Evolutionary conservation across 352 stramenopile species (phyloP).

Genomic region (Phytophthora megakarya): DNA sequence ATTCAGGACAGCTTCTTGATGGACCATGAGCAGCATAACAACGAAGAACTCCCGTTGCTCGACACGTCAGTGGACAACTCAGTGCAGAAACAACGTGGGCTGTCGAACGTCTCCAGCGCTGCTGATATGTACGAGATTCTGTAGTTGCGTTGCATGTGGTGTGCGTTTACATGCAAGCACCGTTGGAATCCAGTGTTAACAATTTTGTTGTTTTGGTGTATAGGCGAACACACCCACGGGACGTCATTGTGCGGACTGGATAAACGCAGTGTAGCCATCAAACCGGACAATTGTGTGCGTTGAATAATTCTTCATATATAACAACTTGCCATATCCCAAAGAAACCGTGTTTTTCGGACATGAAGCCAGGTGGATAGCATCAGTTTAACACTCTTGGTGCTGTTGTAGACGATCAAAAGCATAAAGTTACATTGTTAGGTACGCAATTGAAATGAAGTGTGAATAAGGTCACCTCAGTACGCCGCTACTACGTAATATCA

Average conservation of each 20-base stretch:
- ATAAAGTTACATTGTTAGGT: conserved; percentile 16
- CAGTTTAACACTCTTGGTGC: background rate
- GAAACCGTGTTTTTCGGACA: background rate
- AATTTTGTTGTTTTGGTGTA: conserved; percentile 19
- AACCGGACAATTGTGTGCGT: conserved; percentile 10
- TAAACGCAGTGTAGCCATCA: conserved; percentile 5
- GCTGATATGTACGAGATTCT: conserved; percentile 72
- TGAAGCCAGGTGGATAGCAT: conserved; percentile 22
- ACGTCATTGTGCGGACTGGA: conserved; percentile 31
- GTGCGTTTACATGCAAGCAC: conserved; percentile 16
- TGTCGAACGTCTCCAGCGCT: conserved; percentile 51
- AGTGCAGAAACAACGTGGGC: conserved; percentile 40
- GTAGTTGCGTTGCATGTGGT: conserved; percentile 37
- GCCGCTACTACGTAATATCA: too few relatives aligned
- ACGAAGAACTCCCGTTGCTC: conserved; percentile 45
- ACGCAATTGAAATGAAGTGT: conserved; percentile 4
- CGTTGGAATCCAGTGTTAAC: conserved; percentile 28
- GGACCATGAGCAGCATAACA: conserved; percentile 41
- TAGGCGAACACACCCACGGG: conserved; percentile 39
- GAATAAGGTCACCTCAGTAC: background rate
- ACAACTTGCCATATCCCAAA: conserved; percentile 12
- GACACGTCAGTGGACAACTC: background rate
- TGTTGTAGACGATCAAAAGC: conserved; percentile 4
- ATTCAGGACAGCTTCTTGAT: conserved; percentile 85
- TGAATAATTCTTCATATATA: conserved; percentile 31